These are phyloP conservation scores for Chondrostereum purpureum DNA, from an alignment of 1,284 basidiomycete species.

Conservation along the genomic window DNA sequence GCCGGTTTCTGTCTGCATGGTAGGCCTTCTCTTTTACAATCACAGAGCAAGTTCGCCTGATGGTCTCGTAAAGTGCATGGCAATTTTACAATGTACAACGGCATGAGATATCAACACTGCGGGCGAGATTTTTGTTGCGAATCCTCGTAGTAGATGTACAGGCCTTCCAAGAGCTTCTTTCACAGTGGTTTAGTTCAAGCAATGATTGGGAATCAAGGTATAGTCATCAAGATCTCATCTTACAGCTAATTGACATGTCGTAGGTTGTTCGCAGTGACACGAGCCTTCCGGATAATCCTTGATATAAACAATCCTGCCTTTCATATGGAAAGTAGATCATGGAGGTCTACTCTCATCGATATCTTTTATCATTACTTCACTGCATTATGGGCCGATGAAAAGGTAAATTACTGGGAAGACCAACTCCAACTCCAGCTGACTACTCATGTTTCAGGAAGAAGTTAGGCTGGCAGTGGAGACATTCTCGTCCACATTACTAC, in stretches of 20 bases:
- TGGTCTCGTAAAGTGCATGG: conserved; percentile 65
- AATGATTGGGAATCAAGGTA: conserved; percentile 46
- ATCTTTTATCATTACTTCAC: conserved; percentile 56
- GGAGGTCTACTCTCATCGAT: conserved; percentile 52
- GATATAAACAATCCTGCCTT: conserved; percentile 59
- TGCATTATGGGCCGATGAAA: conserved; percentile 57
- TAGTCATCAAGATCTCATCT: conserved; percentile 7
- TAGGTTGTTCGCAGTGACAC: conserved; percentile 37
- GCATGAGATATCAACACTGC: conserved; percentile 42
- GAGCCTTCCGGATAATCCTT: conserved; percentile 55
- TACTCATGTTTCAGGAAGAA: conserved; percentile 55
- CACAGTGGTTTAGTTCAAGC: conserved; percentile 31
- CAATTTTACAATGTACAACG: conserved; percentile 54
- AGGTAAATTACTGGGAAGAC: conserved; percentile 38
- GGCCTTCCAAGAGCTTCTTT: conserved; percentile 42
- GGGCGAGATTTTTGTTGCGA: conserved; percentile 50
- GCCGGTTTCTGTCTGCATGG: conserved; percentile 48
- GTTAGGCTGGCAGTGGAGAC: conserved; percentile 50
- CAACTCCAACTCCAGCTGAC: background rate
- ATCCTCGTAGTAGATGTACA: conserved; percentile 57
- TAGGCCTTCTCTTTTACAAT: no score
- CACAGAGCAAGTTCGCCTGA: no score
- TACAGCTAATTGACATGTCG: background rate
- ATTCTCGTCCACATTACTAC: conserved; percentile 51
- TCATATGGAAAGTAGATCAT: conserved; percentile 55